Percentiles rank a stretch among this genome's conserved stretches.
Conservation (phyloP, 2,329 filamentous ascomycete species). For the Paraphoma sp. region DNA sequence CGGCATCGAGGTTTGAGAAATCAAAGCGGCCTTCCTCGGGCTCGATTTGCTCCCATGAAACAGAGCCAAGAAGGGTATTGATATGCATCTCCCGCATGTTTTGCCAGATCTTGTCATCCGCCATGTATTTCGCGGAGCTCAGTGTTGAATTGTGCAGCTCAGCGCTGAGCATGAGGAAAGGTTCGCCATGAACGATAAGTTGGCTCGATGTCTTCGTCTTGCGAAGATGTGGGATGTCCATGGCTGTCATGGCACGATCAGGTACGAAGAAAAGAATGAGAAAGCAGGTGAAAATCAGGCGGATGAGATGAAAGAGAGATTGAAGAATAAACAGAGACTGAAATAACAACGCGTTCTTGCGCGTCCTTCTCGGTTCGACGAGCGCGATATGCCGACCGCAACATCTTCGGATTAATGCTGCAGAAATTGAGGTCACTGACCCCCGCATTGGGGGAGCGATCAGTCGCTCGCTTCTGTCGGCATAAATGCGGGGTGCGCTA, state of each 20-base stretch:
- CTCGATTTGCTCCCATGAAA: constrained; percentile 58
- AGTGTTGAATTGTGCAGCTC: constrained; percentile 59
- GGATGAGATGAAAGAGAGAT: neutral
- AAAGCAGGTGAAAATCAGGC: neutral
- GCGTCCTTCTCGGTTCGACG: neutral
- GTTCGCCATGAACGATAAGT: constrained; percentile 53
- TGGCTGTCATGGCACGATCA: constrained; percentile 7
- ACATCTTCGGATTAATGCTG: neutral
- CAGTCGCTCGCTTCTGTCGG: too few species aligned
- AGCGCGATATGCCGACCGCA: neutral
- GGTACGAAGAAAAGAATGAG: neutral
- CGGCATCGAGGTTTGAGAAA: constrained; percentile 51
- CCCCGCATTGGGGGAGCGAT: neutral
- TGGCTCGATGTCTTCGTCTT: constrained; percentile 40
- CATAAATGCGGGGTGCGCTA: neutral
- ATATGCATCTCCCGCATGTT: constrained; percentile 51
- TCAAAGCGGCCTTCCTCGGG: constrained; percentile 53
- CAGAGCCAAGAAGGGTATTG: constrained; percentile 55
- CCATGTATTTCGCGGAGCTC: constrained; percentile 54
- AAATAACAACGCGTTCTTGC: neutral
- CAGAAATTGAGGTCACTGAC: neutral
- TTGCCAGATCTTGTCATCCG: constrained; percentile 48
- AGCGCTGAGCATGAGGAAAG: constrained; percentile 54
- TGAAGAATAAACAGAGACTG: neutral
- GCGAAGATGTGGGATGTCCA: constrained; percentile 28